Percentiles rank a stretch among this genome's conserved stretches.
Conservation (phyloP, 495 filamentous ascomycete species). For the Trichoderma virens region DNA sequence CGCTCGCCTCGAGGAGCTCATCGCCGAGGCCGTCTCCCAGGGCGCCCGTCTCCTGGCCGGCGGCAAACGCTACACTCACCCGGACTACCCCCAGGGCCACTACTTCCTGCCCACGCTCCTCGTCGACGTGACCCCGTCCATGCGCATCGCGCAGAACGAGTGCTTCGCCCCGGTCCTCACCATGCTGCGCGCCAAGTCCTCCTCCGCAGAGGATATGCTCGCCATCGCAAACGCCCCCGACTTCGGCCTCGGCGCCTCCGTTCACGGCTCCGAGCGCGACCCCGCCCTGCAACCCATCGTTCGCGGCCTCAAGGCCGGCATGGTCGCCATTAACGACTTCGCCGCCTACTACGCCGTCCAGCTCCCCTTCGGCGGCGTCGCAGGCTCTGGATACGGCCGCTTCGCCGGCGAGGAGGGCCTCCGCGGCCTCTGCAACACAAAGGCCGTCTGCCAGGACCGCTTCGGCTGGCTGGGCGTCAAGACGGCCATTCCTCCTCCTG, state of each 20-base stretch:
- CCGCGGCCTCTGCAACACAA: conserved; percentile 73
- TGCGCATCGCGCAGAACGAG: conserved; percentile 85
- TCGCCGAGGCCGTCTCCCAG: conserved; percentile 63
- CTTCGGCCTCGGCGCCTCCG: conserved; percentile 72
- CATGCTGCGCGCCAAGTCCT: conserved; percentile 57
- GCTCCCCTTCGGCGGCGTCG: conserved; percentile 83
- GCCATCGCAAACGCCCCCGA: conserved; percentile 65
- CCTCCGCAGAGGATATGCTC: conserved; percentile 52
- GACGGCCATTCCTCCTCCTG: conserved; percentile 68
- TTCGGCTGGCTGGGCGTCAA: conserved; percentile 50
- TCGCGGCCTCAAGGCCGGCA: conserved; percentile 65
- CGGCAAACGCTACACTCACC: conserved; percentile 65
- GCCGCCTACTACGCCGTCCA: conserved; percentile 85
- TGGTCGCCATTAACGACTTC: conserved; percentile 94
- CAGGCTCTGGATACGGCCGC: conserved; percentile 82
- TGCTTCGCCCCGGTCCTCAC: conserved; percentile 88
- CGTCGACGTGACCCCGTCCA: conserved; percentile 67
- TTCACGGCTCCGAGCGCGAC: conserved; percentile 61
- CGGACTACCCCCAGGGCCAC: conserved; percentile 64
- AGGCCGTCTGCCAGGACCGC: conserved; percentile 75
- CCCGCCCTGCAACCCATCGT: conserved; percentile 43
- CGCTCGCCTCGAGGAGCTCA: conserved; percentile 57
- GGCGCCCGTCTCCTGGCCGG: conserved; percentile 79
- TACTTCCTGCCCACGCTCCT: conserved; percentile 90
- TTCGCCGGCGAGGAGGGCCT: conserved; percentile 91